Percentiles rank a stretch among this genome's conserved stretches.
These are phyloP conservation scores for Fusarium albosuccineum DNA, from an alignment of 2,329 filamentous ascomycete genomes.

Conservation along the genomic window DNA sequence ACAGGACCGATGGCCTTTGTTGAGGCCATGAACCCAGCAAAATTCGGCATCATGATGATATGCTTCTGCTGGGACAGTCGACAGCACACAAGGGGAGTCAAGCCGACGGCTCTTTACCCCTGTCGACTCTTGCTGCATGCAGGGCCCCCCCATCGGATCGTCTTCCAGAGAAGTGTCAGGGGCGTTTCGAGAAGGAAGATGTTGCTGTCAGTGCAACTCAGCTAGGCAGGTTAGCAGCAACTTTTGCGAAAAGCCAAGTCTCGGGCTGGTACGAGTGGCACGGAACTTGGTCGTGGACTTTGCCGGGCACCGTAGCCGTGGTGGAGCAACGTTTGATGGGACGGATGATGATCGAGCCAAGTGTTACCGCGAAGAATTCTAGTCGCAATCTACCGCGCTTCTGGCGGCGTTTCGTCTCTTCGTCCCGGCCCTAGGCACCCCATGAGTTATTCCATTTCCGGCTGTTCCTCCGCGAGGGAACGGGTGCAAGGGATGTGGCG, in stretches of 20 bases:
- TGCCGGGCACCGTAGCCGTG: conserved; percentile 30
- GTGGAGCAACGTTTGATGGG: conserved; percentile 15
- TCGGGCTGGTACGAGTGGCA: too few relatives aligned
- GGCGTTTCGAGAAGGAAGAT: conserved; percentile 29
- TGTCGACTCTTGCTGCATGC: conserved; percentile 26
- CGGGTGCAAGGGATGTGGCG: conserved; percentile 18
- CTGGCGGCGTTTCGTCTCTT: conserved; percentile 41
- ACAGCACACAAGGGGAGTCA: conserved; percentile 19
- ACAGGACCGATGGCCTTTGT: conserved; percentile 13
- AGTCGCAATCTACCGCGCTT: conserved; percentile 38
- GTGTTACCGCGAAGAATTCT: conserved; percentile 26
- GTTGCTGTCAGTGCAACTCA: conserved; percentile 23
- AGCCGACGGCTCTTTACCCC: conserved; percentile 32
- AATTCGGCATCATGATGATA: conserved; percentile 21
- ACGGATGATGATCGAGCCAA: conserved; percentile 26
- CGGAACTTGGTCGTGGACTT: conserved; percentile 13
- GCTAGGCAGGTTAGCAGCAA: not conserved
- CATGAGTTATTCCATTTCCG: conserved; percentile 38
- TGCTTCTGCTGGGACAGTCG: conserved; percentile 32
- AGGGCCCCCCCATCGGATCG: conserved; percentile 37
- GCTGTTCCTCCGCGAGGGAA: conserved; percentile 26
- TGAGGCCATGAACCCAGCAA: conserved; percentile 21
- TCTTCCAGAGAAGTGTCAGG: conserved; percentile 37
- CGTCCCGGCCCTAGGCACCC: conserved; percentile 32
- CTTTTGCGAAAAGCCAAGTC: conserved; percentile 5